Conservation (phyloP, 352 stramenopile species). For the Elongisporangium prolatum region DNA sequence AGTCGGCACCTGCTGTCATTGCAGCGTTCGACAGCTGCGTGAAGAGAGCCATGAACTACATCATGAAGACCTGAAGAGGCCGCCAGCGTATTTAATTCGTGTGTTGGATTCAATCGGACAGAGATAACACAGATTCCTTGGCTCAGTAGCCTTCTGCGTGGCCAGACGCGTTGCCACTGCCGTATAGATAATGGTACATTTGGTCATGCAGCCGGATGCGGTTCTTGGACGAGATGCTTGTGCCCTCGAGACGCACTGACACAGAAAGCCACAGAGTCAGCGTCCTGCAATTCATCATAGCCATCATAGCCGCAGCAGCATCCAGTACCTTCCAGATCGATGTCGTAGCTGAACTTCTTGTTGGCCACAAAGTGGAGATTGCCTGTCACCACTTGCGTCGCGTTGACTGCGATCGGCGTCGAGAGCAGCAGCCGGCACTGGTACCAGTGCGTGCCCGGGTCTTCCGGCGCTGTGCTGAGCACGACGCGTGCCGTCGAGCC, state of each 20-base stretch:
- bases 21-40: constrained; percentile 51
- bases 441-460: constrained; percentile 86
- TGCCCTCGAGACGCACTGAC: constrained; percentile 86
- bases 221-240: constrained; percentile 77
- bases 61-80: constrained; percentile 45
- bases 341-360: constrained; percentile 96
- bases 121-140: neutral
- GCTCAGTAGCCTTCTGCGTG: neutral
- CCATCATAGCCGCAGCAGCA: too few relatives aligned
- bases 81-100: neutral
- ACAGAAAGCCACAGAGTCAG: constrained; percentile 3
- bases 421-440: constrained; percentile 91
- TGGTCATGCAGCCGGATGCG: constrained; percentile 92
- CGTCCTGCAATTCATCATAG: neutral
- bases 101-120: neutral
- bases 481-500: constrained; percentile 78
- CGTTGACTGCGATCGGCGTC: constrained; percentile 90
- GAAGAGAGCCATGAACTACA: constrained; percentile 64
- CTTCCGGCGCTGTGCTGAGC: constrained; percentile 80
- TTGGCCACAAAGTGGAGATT: constrained; percentile 91
- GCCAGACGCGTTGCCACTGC: constrained; percentile 7
- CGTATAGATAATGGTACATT: constrained; percentile 93
- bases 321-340: constrained; percentile 81
- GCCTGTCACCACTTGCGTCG: constrained; percentile 84
- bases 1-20: constrained; percentile 9